Conservation (phyloP, 73 alveolate genomes). For the Tetrahymena malaccensis region DNA sequence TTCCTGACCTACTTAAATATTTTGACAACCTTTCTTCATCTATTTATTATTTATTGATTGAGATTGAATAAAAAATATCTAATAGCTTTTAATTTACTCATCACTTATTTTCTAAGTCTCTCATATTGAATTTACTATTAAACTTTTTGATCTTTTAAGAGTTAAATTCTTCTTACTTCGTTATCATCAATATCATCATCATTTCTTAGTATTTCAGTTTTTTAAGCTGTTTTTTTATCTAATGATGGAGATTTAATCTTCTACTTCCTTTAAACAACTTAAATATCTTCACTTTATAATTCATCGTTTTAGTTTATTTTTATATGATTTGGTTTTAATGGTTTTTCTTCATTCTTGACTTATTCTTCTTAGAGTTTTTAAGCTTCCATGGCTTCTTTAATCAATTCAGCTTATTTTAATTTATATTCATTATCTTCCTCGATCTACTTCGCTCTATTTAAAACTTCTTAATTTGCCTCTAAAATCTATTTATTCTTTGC, state of each 20-base stretch:
- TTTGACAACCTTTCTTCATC: constrained; percentile 53
- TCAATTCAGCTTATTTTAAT: background rate
- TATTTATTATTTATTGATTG: background rate
- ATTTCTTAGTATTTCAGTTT: background rate
- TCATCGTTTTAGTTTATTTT: background rate
- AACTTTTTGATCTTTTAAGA: background rate
- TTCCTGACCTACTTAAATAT: constrained; percentile 56
- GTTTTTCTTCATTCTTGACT: background rate
- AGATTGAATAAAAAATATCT: background rate
- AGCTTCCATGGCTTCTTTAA: background rate
- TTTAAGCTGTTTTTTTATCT: background rate
- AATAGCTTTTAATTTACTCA: background rate
- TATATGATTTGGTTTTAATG: background rate
- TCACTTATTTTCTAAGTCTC: background rate
- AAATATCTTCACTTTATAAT: background rate
- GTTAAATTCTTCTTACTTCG: background rate
- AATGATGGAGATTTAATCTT: background rate
- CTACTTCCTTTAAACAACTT: background rate
- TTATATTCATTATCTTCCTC: background rate
- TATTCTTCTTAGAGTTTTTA: background rate
- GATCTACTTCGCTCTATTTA: background rate
- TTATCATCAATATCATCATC: background rate
- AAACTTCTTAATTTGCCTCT: background rate
- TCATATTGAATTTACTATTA: background rate
- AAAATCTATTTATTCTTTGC: background rate